Evolutionary conservation across 176 grass and related monocot genomes (phyloP), one percentile per base, ranked within the genome.

Genomic region (Chrysopogon serrulatus): DNA sequence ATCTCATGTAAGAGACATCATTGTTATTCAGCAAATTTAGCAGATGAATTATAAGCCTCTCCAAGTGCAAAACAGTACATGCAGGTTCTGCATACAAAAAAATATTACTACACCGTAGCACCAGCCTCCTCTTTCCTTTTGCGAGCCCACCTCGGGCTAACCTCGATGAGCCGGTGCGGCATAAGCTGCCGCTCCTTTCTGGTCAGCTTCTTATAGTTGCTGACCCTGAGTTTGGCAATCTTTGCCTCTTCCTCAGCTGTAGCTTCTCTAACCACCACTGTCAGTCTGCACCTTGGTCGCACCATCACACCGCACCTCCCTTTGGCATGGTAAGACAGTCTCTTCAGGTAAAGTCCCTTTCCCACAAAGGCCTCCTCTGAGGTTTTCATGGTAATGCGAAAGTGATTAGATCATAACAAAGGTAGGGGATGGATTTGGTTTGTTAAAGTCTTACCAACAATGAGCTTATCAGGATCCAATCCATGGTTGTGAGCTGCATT

Each of bases 151-250:
- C 79, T 86, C 0, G 95, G 95, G 26, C 83, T 94, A 41, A 88
- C 88, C 81, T 97, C 90, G 3, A 97, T 97, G 49, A 97, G 92
- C 59, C 90, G 86, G 73, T 97, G 95, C 1, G 92, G 95, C 77
- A 97, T 88, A 36, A 94, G 87, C 65, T 94, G 95, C 83, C 76
- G 82, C 81, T 97, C 92, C 59, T 69, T 90, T 59, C 88, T 89
- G 26, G 95, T 94, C 17, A 97, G 72, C 74, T 97, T 97, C 65
- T 97, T 97, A 49, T 91, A 94, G 84, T 94, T 97, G 68, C 88
- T 97, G 48, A 94, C 92, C 44, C 95, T 89, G 15, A 97, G 90
- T 82, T 89, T 97, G 30, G 88, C 95, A n/a, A 97, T 91, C 76
- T 94, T 97, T 19, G 92, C n/a, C n/a, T n/a, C n/a, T n/a, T n/a